A percentile compares a stretch with the other conserved stretches of the same genome.
phyloP scores from a whole-genome alignment of 1,284 basidiomycete genomes.

The Pholiota adiposa region DNA sequence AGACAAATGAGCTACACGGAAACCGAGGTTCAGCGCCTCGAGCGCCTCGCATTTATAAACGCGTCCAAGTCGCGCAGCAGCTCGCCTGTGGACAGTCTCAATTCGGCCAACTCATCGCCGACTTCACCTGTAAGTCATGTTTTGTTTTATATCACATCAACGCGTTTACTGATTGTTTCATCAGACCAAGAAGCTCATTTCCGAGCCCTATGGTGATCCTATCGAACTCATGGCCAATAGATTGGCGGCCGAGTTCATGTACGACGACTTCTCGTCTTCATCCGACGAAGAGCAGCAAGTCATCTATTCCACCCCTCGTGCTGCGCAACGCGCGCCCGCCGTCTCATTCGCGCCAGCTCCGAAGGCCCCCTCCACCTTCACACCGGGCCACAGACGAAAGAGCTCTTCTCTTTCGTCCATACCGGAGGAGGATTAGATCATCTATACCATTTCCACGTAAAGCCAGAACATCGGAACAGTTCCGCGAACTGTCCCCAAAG shows the following conservation, averaged over 20 bases:
- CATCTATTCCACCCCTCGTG: slow-evolving; percentile 19
- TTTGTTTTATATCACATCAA: not conserved
- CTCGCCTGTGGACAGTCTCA: slow-evolving; percentile 20
- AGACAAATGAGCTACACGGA: slow-evolving; percentile 33
- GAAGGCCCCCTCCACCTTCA: slow-evolving; percentile 18
- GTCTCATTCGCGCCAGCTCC: slow-evolving; percentile 11
- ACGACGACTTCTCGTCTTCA: slow-evolving; percentile 23
- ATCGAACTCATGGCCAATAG: slow-evolving; percentile 32
- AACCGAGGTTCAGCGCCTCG: slow-evolving; percentile 32
- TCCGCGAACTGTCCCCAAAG: no score
- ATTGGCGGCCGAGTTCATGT: slow-evolving; percentile 25
- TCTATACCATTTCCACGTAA: not conserved
- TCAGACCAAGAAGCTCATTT: slow-evolving; percentile 22
- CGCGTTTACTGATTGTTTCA: not conserved
- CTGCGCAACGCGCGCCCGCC: slow-evolving; percentile 10
- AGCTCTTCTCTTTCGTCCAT: slow-evolving; percentile 26
- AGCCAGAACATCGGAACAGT: not conserved
- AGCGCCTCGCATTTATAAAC: slow-evolving; percentile 34
- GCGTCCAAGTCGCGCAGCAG: slow-evolving; percentile 25
- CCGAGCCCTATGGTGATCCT: slow-evolving; percentile 28
- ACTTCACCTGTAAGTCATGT: slow-evolving; percentile 23
- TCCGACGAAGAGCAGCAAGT: slow-evolving; percentile 25
- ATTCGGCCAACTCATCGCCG: slow-evolving; percentile 16
- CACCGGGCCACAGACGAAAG: slow-evolving; percentile 26
- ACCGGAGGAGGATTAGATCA: slow-evolving; percentile 28